A percentile compares a stretch with the other conserved stretches of the same genome.
Evolutionary conservation across 768 basidiomycete genomes (phyloP).

Genomic region (Amanita subjunquillea): DNA sequence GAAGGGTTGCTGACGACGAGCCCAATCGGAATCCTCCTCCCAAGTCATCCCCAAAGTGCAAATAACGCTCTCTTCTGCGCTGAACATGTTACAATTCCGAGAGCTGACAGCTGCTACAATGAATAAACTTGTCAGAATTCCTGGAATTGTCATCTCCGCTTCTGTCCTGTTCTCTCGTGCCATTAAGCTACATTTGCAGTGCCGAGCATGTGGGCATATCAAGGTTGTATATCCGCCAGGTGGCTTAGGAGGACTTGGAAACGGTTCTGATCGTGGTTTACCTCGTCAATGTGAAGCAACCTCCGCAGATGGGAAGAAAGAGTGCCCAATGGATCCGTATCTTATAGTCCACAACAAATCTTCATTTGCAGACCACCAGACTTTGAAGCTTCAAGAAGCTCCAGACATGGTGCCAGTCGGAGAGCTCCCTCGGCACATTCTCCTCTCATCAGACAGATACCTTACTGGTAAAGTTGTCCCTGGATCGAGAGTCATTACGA

Average conservation of each 20-base stretch:
- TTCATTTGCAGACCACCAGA: conserved; percentile 91
- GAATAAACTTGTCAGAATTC: conserved; percentile 92
- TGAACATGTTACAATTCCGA: conserved; percentile 90
- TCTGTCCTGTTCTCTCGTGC: conserved; percentile 90
- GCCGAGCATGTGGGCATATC: conserved; percentile 77
- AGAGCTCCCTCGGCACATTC: conserved; percentile 92
- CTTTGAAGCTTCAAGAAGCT: conserved; percentile 93
- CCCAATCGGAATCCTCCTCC: conserved; percentile 27
- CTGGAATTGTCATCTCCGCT: conserved; percentile 96
- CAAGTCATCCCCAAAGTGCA: conserved; percentile 61
- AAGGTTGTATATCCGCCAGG: conserved; percentile 70
- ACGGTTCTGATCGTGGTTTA: conserved; percentile 74
- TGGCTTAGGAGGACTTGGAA: conserved; percentile 80
- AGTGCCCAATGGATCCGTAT: conserved; percentile 94
- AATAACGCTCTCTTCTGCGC: conserved; percentile 78
- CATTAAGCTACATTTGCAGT: conserved; percentile 86
- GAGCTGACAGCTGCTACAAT: conserved; percentile 90
- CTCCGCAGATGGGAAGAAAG: conserved; percentile 74
- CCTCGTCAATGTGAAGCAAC: conserved; percentile 85
- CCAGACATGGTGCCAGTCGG: conserved; percentile 99
- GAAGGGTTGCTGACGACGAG: conserved; percentile 13
- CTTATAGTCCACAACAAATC: conserved; percentile 93
- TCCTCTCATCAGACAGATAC: conserved; percentile 84
- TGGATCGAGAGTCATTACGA: conserved; percentile 89
- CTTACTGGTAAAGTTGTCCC: conserved; percentile 91